phyloP scores from a whole-genome alignment of 2,329 filamentous ascomycete species.

The Teratosphaeria nubilosa region DNA sequence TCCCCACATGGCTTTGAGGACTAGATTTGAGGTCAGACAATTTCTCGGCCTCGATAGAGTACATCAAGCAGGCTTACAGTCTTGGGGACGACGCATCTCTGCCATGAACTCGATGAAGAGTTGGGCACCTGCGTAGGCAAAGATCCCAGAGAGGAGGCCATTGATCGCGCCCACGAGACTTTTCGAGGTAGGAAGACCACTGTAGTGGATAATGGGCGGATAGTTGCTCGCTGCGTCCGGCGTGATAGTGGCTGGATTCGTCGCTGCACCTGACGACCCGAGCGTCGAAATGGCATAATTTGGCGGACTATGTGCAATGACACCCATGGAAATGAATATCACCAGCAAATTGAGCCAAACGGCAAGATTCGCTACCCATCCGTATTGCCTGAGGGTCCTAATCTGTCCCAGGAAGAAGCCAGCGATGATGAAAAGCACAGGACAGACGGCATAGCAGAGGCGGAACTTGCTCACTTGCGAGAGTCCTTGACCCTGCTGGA shows the following conservation, averaged over 20 bases:
- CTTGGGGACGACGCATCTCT: constrained; percentile 40
- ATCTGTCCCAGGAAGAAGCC: constrained; percentile 49
- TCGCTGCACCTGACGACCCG: constrained; percentile 12
- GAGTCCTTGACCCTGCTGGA: constrained; percentile 45
- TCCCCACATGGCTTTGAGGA: constrained; percentile 35
- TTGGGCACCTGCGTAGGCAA: constrained; percentile 46
- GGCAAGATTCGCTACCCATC: constrained; percentile 46
- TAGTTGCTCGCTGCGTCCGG: constrained; percentile 7
- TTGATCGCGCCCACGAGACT: constrained; percentile 14
- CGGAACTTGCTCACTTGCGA: constrained; percentile 39
- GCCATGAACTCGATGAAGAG: constrained; percentile 51
- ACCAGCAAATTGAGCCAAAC: constrained; percentile 47
- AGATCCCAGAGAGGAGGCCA: constrained; percentile 13
- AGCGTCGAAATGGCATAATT: constrained; percentile 24
- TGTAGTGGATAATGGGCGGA: constrained; percentile 10
- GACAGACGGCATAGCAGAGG: constrained; percentile 42
- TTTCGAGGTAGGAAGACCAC: constrained; percentile 6
- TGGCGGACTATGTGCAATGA: constrained; percentile 43
- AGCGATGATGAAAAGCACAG: constrained; percentile 37
- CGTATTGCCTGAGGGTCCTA: constrained; percentile 44
- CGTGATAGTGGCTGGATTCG: constrained; percentile 28
- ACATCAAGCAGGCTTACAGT: constrained; percentile 24
- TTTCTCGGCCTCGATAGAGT: not conserved
- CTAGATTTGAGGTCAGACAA: not conserved
- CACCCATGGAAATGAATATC: constrained; percentile 42